Evolutionary conservation across 208 protist genomes (phyloP), one percentile per base, ranked within the genome.

Genomic region (Acanthamoeba sp.): DNA sequence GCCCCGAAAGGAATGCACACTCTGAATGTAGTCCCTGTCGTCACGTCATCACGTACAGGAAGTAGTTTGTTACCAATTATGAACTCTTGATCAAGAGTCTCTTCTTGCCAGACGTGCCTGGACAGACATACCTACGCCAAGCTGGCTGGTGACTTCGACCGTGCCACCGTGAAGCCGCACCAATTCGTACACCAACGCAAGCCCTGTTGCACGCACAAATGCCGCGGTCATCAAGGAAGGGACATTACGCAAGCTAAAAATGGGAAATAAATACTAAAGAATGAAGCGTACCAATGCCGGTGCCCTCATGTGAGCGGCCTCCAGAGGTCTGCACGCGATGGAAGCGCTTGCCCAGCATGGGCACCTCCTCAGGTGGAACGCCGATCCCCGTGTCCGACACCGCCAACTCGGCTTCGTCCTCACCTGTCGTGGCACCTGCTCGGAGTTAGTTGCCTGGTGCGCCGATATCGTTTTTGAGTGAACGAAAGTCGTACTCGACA

Each of bases 111-210:
- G n/a, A n/a, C n/a, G n/a, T n/a, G n/a, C n/a, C n/a, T n/a, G n/a
- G n/a, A n/a, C n/a, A 6, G 2, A 52, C 24, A 40, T 87, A 80
- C 62, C 71, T 9, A 4, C 34, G 7, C 93, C 84, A 27, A 90
- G 48, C 29, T 76, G 22, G 62, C 84, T 94, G 59, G 95, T 27
- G n/a, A 94, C 71, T 2, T 34, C 32, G 24, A 95, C 29, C 36
- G 73, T 93, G 38, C 94, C 94, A 36, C 93, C 93, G 48, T 95
- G 94, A 20, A 95, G 27, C n/a, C 73, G 57, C 16, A 95, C 94
- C 18, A 95, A 24, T 55, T 95, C 94, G 29, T 69, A 84, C 36
- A 92, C 92, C 45, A 95, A 42, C 14, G 94, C 91, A 24, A 95
- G 71, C 0, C 94, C 93, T 64, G 71, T 71, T 29, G 45, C 45